Evolutionary conservation across 2,329 filamentous ascomycete genomes (phyloP).

Genomic region (Tolypocladium inflatum): DNA sequence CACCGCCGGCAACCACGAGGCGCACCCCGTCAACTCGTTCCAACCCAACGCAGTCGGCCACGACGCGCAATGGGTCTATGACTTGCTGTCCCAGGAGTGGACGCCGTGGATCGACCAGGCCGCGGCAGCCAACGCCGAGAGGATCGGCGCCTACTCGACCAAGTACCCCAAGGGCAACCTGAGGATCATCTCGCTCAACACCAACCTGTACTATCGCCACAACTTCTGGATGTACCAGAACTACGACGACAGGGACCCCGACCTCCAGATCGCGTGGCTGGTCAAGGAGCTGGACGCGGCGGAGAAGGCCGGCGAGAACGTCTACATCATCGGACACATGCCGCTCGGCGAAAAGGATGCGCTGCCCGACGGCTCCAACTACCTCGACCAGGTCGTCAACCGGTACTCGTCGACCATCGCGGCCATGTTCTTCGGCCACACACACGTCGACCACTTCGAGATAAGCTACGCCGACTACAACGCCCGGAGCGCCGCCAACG

Average conservation of each 20-base stretch:
- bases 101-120: slow-evolving; percentile 32
- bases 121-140: slow-evolving; percentile 17
- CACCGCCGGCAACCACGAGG: slow-evolving; percentile 48
- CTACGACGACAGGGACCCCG: slow-evolving; percentile 36
- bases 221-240: slow-evolving; percentile 47
- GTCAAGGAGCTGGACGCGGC: slow-evolving; percentile 42
- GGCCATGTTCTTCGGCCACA: slow-evolving; percentile 48
- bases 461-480: slow-evolving; percentile 42
- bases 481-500: slow-evolving; percentile 28
- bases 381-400: slow-evolving; percentile 42
- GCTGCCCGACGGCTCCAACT: slow-evolving; percentile 41
- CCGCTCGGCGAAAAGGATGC: slow-evolving; percentile 39
- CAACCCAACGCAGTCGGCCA: slow-evolving; percentile 27
- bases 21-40: slow-evolving; percentile 39
- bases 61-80: slow-evolving; percentile 42
- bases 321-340: slow-evolving; percentile 50
- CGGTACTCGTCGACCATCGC: slow-evolving; percentile 45
- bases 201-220: slow-evolving; percentile 45
- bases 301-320: slow-evolving; percentile 40
- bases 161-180: slow-evolving; percentile 33
- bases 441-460: slow-evolving; percentile 47
- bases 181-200: slow-evolving; percentile 50
- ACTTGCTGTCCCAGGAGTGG: slow-evolving; percentile 36
- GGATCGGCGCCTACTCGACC: slow-evolving; percentile 40
- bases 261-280: slow-evolving; percentile 43